Evolutionary conservation across 2,329 filamentous ascomycete genomes (phyloP), one percentile per base, ranked within the genome.

Genomic region (Neofusicoccum kwambonambiense): DNA sequence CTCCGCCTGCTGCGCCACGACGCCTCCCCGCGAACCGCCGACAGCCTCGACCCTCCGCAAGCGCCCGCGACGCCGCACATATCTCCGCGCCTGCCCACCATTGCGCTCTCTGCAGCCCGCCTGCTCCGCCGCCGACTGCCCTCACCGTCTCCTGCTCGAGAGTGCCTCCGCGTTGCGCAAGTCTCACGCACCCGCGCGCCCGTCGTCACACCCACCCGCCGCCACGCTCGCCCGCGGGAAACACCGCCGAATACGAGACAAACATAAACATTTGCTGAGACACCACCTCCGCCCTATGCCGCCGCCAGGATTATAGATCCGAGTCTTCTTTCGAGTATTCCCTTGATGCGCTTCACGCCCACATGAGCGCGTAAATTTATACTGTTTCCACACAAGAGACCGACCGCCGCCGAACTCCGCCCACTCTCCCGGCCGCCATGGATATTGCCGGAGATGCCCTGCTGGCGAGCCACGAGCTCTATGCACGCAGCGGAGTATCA

Each of bases 401-500:
- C 65, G 44, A 62, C 57, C 57, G 64, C 65, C 56, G 66, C 62
- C 50, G 60, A 60, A 44, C 54, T 62, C 27, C 27, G 44, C 58
- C 61, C 39, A 65, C 65, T 54, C 68, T 41, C 67, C 61, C 56
- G 54, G 15, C 19, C 52, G 66, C 64, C 72, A 84, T 84, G 82
- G 80, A 83, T 68, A 68, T 76, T 58, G 70, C 77, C 64, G 74
- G 70, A 64, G 69, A 78, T 67, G 64, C 77, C 60, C 70, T 80
- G 66, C 71, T 75, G 68, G 74, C 79, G 64, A 76, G 79, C 61
- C 74, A 81, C 61, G 69, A 75, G 13, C 74, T 86, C 49, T 75
- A 81, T 67, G 78, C 78, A 31, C 81, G 84, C 67, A 76, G 78
- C 42, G 80, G 79, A 27, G 72, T 70, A 45, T 69, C 71, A 34